A percentile compares a stretch with the other conserved stretches of the same genome.
Conservation (phyloP, 768 basidiomycete species). For the Amanita pseudoporphyria region DNA sequence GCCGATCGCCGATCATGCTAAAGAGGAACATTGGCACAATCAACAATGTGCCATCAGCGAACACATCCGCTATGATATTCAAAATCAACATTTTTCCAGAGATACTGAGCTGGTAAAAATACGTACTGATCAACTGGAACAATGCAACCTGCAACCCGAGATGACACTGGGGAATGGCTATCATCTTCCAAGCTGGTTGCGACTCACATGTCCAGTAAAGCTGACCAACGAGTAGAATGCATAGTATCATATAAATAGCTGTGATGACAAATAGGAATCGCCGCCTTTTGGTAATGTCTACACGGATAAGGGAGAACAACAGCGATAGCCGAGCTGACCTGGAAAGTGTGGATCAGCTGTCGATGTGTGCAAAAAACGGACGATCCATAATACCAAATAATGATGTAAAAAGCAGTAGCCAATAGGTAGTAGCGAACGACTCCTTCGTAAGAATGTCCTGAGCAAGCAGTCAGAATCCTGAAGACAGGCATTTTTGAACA, state of each 20-base stretch:
- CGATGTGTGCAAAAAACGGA: background rate
- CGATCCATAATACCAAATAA: conserved; percentile 24
- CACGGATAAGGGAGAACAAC: conserved; percentile 43
- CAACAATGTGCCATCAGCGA: conserved; percentile 38
- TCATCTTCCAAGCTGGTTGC: conserved; percentile 29
- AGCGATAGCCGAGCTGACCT: conserved; percentile 43
- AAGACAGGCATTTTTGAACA: background rate
- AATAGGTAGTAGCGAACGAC: conserved; percentile 26
- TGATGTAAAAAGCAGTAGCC: conserved; percentile 26
- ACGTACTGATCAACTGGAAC: conserved; percentile 40
- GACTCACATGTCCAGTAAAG: conserved; percentile 35
- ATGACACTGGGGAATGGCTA: conserved; percentile 27
- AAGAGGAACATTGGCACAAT: conserved; percentile 36
- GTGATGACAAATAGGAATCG: conserved; percentile 21
- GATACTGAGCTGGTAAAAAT: conserved; percentile 12
- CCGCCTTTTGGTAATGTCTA: conserved; percentile 26
- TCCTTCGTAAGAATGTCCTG: background rate
- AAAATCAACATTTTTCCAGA: background rate
- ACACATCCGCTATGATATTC: conserved; percentile 29
- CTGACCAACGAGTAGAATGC: conserved; percentile 30
- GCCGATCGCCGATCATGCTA: conserved; percentile 26
- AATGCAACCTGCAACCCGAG: conserved; percentile 38
- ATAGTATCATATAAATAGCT: conserved; percentile 19
- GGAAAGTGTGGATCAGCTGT: background rate
- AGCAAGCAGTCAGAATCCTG: background rate